Base-by-base conservation (phyloP, 305 asterid species). In the Salvia sclarea region DNA sequence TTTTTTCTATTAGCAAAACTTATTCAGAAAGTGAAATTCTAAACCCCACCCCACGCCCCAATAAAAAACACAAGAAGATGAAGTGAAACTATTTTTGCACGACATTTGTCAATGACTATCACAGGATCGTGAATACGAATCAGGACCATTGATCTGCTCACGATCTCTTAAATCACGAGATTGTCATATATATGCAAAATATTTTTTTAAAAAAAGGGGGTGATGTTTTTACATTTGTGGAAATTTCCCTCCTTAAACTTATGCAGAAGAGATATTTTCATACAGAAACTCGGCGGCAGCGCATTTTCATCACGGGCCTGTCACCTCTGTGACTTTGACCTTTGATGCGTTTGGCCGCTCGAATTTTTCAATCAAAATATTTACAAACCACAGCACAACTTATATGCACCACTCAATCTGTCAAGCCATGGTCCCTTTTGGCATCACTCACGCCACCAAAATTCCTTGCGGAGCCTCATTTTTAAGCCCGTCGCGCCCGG, bases 321-420 rank as follows among this genome's bases (percentile, higher is more conserved):
- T 89, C 96, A 83, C 89, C 95, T 78, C 73, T 78, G 88, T 83
- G 88, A 91, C 98, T 91, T 91, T 86, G 95, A 92, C 96, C 95
- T 71, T 33, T 76, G 79, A 78, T 67, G 96, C 89, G 79, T 81
- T 63, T 47, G 28, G 75, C 83, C 78, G 64, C 85, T 41, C 61
- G 50, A 53, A 6, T 28, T 40, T 40, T 41, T 64, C 65, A 80
- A 68, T 47, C 80, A 72, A 79, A 76, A 69, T 89, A 92, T 89
- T 86, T 89, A 91, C 95, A 90, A 85, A 44, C 62, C 79, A 81
- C 71, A 77, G 68, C 61, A 75, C 83, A 66, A 45, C 80, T 73
- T 76, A 75, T 82, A 82, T 73, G 74, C 88, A 83, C 72, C 88
- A 84, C 76, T 79, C 81, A 76, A 24, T 60, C 21, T 10, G 81